Evolutionary conservation across 192 early-diverging fungal genomes (phyloP), one percentile per base, ranked within the genome.

Genomic region (Coemansia sp.): DNA sequence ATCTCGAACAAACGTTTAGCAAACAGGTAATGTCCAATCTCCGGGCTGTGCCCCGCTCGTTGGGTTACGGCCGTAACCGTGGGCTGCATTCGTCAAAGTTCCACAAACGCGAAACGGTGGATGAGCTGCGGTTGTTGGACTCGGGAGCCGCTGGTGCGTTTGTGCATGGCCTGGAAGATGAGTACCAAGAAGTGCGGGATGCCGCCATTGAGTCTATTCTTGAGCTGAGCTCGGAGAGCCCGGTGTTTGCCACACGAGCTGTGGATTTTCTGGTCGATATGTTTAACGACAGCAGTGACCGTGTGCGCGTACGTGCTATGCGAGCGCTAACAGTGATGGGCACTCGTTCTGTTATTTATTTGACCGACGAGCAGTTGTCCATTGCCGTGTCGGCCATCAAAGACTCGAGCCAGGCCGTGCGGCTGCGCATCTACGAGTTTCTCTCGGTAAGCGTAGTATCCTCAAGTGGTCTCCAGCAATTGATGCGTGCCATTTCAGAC

Each of bases 121-220:
- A 87, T 0, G 83, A 90, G 37, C 83, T 90, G 64, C 73, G 80
- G 45, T 63, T 94, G 21, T 65, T 93, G 38, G 92, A 93, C 58
- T 88, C 92, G 0, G 88, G 91, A 27, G 90, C 92, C 3, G 93
- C 87, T 62, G 97, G 97, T 6, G 93, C 92, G 0, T 98, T 98
- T 86, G 88, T 98, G 12, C 94, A 95, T 71, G 95, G 93, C 2
- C 82, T 96, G 32, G 97, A 98, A 66, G 97, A 98, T 78, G 94
- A 98, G 80, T 95, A 87, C 76, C 87, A 90, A 56, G 88, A 88
- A 22, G 95, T 98, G 35, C 82, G 95, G 48, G 85, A 87, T 56
- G 90, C 94, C 5, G 84, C 94, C 9, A 93, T 97, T 29, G 92
- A 90, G 61, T 91, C 94, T 3, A 89, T 96, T 23, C 79, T 88